Evolutionary conservation across 345 rosid genomes (phyloP), one percentile per base, ranked within the genome.

Genomic region (Eucalyptus cloeziana): DNA sequence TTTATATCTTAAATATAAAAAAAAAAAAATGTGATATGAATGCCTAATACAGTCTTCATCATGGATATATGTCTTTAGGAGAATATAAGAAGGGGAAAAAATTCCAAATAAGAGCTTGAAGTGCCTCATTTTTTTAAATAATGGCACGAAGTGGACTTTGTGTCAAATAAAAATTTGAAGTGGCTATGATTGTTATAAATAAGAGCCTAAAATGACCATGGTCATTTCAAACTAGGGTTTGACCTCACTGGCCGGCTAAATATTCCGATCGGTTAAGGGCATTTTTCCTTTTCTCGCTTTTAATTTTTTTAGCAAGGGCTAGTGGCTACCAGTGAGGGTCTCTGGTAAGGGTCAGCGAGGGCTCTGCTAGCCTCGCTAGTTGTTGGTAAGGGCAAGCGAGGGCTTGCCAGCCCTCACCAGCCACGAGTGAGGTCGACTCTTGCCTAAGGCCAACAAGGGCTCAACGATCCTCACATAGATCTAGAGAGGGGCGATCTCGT

Each of bases 111-210:
- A 52, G 25, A 21, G 25, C 25, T 52, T 3, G 2, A 52, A 52
- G 25, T 19, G 0, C 0, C 58, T 52, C 10, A 52, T 52, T 52
- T 52, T 52, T 10, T 52, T 5, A 52, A 19, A 52, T 21, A 52
- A 52, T 0, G 4, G 10, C 2, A 0, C 0, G 0, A 52, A 52
- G 0, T 52, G 58, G 4, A 52, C 10, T 52, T 52, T 52, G 2
- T 52, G 1, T 21, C 0, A 2, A 3, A 7, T 52, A 52, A 52
- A 3, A 21, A 1, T 3, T 5, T 7, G 0, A 19, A 52, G 25
- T 52, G 58, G 0, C 1, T 52, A 19, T 52, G 10, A 19, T 52
- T 52, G 0, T 52, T 52, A 19, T 19, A 52, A 19, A 8, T 52
- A 21, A 52, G 10, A 10, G 58, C 25, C 0, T 21, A 0, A 52